phyloP scores from a whole-genome alignment of 2,329 filamentous ascomycete species.

The Sarocladium brachiariae region DNA sequence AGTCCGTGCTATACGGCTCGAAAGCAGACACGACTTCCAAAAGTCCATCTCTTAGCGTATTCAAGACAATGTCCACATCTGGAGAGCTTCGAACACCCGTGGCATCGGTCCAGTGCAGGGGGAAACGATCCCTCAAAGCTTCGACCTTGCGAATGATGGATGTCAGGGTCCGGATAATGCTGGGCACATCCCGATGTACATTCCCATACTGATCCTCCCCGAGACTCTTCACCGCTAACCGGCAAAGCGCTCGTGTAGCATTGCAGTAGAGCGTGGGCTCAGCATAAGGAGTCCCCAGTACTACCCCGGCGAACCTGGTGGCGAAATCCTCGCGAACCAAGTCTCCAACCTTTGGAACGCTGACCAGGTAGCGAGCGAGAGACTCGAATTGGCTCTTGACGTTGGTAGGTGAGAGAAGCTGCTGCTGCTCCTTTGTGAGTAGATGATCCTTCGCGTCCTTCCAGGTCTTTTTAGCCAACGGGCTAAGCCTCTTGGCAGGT shows the following conservation, averaged over 20 bases:
- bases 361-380: slow-evolving; percentile 37
- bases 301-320: slow-evolving; percentile 55
- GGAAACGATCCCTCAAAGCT: slow-evolving; percentile 50
- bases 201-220: slow-evolving; percentile 78
- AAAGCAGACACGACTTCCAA: slow-evolving; percentile 62
- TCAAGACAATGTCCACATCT: slow-evolving; percentile 66
- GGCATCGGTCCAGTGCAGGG: slow-evolving; percentile 75
- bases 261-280: slow-evolving; percentile 63
- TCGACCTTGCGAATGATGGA: slow-evolving; percentile 62
- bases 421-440: slow-evolving; percentile 46
- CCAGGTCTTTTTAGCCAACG: slow-evolving; percentile 43
- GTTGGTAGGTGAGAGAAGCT: slow-evolving; percentile 43
- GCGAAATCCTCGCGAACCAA: slow-evolving; percentile 66
- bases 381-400: slow-evolving; percentile 41
- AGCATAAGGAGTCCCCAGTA: slow-evolving; percentile 69
- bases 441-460: slow-evolving; percentile 40
- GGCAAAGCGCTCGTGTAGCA: slow-evolving; percentile 61
- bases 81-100: slow-evolving; percentile 45
- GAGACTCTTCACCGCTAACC: slow-evolving; percentile 66
- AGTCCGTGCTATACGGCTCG: slow-evolving; percentile 63
- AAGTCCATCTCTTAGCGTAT: slow-evolving; percentile 58
- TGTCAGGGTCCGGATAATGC: slow-evolving; percentile 68
- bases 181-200: slow-evolving; percentile 74
- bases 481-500: slow-evolving; percentile 41
- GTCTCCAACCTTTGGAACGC: slow-evolving; percentile 12